A percentile compares a stretch with the other conserved stretches of the same genome.
Conservation (phyloP, 345 rosid species). For the Lepidium aucheri region DNA sequence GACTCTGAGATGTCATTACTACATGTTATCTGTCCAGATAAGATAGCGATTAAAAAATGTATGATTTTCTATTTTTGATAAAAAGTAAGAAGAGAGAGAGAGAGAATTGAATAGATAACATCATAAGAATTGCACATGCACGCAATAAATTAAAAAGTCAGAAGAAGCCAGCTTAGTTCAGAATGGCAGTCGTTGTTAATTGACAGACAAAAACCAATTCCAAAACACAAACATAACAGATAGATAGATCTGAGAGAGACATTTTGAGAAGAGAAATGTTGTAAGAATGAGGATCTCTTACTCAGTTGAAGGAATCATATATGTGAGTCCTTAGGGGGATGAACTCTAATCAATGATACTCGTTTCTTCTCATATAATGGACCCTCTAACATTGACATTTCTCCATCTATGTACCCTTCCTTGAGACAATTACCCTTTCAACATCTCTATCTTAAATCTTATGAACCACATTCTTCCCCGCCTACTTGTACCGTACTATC, state of each 20-base stretch:
- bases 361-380: conserved; percentile 12
- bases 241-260: conserved; percentile 26
- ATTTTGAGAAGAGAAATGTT: conserved; percentile 18
- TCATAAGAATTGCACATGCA: conserved; percentile 22
- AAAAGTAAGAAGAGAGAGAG: neutral
- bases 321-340: conserved; percentile 20
- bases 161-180: conserved; percentile 22
- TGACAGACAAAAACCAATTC: conserved; percentile 14
- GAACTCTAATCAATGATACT: conserved; percentile 23
- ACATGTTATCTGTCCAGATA: neutral
- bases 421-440: conserved; percentile 15
- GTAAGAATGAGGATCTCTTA: conserved; percentile 27
- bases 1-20: neutral
- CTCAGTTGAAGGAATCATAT: conserved; percentile 7
- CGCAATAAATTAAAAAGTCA: conserved; percentile 18
- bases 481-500: neutral
- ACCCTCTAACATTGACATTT: conserved; percentile 27
- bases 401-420: conserved; percentile 23
- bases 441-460: conserved; percentile 20
- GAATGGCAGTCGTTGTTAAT: conserved; percentile 18
- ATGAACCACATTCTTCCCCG: conserved; percentile 20
- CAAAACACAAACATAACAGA: conserved; percentile 26
- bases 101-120: conserved; percentile 3
- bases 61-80: neutral
- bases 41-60: neutral